Conservation (phyloP, 257 asterid species). For the Hygrophila difformis region DNA sequence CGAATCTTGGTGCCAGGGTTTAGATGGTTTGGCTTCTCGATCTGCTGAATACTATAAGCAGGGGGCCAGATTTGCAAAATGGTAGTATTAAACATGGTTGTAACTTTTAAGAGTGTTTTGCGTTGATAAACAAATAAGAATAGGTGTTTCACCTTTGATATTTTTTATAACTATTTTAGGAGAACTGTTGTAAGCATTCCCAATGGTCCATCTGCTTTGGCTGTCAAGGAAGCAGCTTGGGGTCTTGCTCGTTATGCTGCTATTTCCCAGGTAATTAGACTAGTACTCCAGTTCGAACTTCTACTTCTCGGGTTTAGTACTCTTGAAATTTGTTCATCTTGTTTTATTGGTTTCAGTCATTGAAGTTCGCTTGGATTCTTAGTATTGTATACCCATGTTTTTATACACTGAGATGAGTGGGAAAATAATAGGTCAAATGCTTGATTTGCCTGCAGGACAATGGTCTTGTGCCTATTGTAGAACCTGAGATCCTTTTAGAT, state of each 20-base stretch:
- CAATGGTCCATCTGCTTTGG: slow-evolving; percentile 84
- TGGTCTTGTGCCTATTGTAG: slow-evolving; percentile 84
- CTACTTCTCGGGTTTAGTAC: background rate
- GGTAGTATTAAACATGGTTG: slow-evolving; percentile 23
- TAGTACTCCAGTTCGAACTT: background rate
- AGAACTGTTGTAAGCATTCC: slow-evolving; percentile 85
- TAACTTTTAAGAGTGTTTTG: no score
- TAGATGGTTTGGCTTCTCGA: slow-evolving; percentile 91
- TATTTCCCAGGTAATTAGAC: slow-evolving; percentile 85
- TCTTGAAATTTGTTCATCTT: no score
- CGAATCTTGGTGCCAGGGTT: slow-evolving; percentile 99
- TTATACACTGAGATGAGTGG: background rate
- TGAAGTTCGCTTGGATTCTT: no score
- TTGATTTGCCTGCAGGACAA: slow-evolving; percentile 41
- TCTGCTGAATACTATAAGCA: slow-evolving; percentile 96
- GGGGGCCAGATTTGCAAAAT: slow-evolving; percentile 86
- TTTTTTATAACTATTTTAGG: slow-evolving; percentile 29
- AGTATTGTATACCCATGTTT: no score
- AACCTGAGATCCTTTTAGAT: slow-evolving; percentile 83
- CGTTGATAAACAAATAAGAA: no score
- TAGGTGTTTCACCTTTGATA: background rate
- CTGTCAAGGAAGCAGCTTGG: slow-evolving; percentile 90
- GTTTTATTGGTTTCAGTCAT: no score
- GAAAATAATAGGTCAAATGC: background rate
- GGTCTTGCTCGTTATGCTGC: slow-evolving; percentile 93